These are phyloP conservation scores for Lupinus albus DNA, from an alignment of 306 rosid genomes.

Conservation along the genomic window DNA sequence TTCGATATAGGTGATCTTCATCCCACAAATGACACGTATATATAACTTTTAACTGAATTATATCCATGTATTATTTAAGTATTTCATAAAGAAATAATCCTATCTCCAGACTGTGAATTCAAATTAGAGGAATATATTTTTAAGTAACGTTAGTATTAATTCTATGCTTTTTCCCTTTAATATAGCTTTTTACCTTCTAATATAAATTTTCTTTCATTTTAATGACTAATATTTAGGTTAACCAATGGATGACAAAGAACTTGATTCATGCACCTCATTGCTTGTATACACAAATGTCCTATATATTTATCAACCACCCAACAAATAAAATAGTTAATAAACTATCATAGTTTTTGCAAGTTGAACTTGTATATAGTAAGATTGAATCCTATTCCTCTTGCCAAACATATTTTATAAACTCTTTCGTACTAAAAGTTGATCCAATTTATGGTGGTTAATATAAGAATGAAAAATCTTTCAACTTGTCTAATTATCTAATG, in stretches of 20 bases:
- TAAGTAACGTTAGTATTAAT: background rate
- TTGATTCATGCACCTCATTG: background rate
- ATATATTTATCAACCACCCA: background rate
- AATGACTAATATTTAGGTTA: background rate
- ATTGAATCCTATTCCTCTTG: background rate
- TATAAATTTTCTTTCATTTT: no score
- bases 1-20: no score
- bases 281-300: background rate
- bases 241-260: background rate
- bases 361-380: slow-evolving; percentile 6
- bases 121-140: no score
- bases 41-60: no score
- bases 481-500: no score
- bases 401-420: slow-evolving; percentile 15
- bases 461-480: background rate
- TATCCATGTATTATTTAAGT: no score
- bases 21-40: no score
- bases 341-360: slow-evolving; percentile 20
- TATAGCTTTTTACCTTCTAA: no score
- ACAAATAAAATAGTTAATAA: background rate
- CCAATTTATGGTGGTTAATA: background rate
- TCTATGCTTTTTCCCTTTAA: no score
- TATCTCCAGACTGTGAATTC: no score
- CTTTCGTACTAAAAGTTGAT: background rate
- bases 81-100: background rate